phyloP scores from a whole-genome alignment of 768 basidiomycete species.

The Chalciporus pseudorubinellus region DNA sequence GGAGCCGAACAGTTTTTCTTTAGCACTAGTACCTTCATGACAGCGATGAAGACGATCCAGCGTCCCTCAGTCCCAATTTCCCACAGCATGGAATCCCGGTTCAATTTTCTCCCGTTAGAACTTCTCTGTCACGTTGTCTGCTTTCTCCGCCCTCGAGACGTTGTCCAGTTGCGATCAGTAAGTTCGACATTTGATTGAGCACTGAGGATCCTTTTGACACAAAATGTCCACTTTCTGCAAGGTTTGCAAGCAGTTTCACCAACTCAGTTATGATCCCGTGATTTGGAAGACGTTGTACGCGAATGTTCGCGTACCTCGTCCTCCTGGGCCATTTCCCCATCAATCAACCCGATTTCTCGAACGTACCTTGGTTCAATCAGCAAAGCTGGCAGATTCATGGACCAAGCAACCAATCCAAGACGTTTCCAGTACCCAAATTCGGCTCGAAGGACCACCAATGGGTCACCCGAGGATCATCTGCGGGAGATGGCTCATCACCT shows the following conservation, averaged over 20 bases:
- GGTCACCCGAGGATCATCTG: slow-evolving; percentile 3
- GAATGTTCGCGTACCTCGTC: slow-evolving; percentile 1
- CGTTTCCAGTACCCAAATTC: neutral
- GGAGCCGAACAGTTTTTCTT: neutral
- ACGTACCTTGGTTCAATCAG: slow-evolving; percentile 1
- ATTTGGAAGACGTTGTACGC: slow-evolving; percentile 10
- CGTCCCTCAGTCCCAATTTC: neutral
- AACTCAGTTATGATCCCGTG: neutral
- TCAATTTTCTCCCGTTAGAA: neutral
- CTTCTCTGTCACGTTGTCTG: neutral
- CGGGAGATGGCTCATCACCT: slow-evolving; percentile 6
- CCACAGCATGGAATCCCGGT: neutral
- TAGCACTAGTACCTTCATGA: neutral
- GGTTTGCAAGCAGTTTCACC: slow-evolving; percentile 6
- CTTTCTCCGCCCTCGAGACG: neutral
- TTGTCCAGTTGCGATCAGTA: neutral
- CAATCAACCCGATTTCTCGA: slow-evolving; percentile 9
- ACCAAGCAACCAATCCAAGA: slow-evolving; percentile 5
- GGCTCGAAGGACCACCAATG: neutral
- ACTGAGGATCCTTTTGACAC: neutral
- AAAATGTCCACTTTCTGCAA: neutral
- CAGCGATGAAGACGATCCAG: neutral
- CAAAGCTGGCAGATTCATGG: slow-evolving; percentile 5
- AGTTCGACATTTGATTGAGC: neutral
- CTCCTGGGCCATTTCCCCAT: slow-evolving; percentile 7